Evolutionary conservation across 208 protist species (phyloP).

Genomic region (Leishmania martiniquensis): DNA sequence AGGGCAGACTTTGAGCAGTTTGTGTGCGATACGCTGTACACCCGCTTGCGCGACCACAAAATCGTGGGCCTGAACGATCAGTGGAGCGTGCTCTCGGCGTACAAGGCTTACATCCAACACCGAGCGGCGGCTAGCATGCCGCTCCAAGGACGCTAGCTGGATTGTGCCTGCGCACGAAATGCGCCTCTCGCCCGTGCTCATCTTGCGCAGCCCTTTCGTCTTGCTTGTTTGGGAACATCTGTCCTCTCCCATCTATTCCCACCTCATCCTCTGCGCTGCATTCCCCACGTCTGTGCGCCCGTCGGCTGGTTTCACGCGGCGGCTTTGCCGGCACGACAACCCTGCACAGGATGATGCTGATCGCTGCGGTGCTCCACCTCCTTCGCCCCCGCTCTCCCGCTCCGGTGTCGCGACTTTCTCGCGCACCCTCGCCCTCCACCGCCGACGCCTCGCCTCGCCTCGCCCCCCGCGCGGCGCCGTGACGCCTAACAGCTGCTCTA

Average conservation of each 20-base stretch:
- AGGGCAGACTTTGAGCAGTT: slow-evolving; percentile 10
- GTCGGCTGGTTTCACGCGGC: not conserved
- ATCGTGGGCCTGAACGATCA: slow-evolving; percentile 4
- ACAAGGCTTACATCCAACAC: not conserved
- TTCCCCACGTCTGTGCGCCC: slow-evolving; percentile 1
- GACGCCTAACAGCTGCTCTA: too few relatives aligned
- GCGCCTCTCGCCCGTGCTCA: too few relatives aligned
- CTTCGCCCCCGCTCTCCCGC: not conserved
- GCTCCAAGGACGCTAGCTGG: not conserved
- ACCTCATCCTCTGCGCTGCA: not conserved
- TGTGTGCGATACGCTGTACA: slow-evolving; percentile 8
- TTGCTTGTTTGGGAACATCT: not conserved
- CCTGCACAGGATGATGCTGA: not conserved
- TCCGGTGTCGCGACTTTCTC: too few relatives aligned
- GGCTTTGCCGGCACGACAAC: not conserved
- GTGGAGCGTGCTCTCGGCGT: slow-evolving; percentile 27
- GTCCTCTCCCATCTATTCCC: not conserved
- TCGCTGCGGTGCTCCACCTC: not conserved
- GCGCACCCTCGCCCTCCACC: not conserved
- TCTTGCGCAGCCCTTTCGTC: not conserved
- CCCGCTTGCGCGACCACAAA: slow-evolving; percentile 8
- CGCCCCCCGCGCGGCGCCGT: too few relatives aligned
- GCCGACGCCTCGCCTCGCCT: not conserved
- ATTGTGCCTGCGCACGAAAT: not conserved
- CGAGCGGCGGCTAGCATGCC: not conserved